phyloP scores from a whole-genome alignment of 106 monocot species.

The Dioscorea dumetorum region DNA sequence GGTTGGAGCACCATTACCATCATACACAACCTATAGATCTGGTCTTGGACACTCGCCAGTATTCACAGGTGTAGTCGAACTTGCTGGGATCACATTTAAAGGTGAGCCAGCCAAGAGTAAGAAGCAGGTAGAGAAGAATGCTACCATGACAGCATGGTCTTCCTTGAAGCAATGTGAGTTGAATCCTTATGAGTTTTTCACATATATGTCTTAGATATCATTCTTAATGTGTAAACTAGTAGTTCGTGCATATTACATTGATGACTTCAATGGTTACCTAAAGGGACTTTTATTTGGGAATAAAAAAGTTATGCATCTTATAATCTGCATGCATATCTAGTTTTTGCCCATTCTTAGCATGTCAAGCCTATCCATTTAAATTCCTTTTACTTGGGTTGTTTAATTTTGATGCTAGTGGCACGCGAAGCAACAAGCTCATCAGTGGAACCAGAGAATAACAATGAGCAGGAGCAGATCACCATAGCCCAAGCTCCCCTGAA shows the following conservation, averaged over 20 bases:
- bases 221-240: too few species aligned
- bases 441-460: slow-evolving; percentile 53
- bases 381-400: neutral
- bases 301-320: too few species aligned
- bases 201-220: too few species aligned
- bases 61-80: slow-evolving; percentile 89
- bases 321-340: too few species aligned
- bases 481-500: slow-evolving; percentile 83
- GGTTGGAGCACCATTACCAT: slow-evolving; percentile 90
- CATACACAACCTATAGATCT: slow-evolving; percentile 70
- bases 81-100: slow-evolving; percentile 81
- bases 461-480: slow-evolving; percentile 90
- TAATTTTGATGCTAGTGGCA: slow-evolving; percentile 44
- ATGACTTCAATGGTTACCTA: too few species aligned
- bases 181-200: neutral
- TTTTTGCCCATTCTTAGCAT: too few species aligned
- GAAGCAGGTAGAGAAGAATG: slow-evolving; percentile 98
- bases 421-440: slow-evolving; percentile 66
- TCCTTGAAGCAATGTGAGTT: slow-evolving; percentile 82
- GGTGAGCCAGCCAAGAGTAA: slow-evolving; percentile 98
- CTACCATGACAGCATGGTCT: slow-evolving; percentile 90
- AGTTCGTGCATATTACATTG: too few species aligned
- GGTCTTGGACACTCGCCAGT: slow-evolving; percentile 81
- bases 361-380: too few species aligned
- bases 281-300: too few species aligned